These are phyloP conservation scores for Trichoderma koningii DNA, from an alignment of 2,329 filamentous ascomycete genomes.

Conservation along the genomic window DNA sequence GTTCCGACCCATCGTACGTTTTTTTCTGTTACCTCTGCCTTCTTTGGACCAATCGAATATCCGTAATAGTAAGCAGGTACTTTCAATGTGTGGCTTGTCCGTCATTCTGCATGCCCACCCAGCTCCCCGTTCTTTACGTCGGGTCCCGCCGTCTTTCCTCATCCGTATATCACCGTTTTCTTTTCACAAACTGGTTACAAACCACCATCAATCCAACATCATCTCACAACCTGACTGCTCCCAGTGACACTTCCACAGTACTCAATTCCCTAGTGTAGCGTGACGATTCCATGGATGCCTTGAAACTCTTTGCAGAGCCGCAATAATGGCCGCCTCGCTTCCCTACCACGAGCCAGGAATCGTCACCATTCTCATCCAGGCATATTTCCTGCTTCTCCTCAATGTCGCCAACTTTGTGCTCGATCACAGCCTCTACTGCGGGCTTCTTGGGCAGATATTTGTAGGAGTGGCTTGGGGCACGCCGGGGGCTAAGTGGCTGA, in stretches of 20 bases:
- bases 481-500: conserved; percentile 64
- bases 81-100: no score
- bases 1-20: no score
- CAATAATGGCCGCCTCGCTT: conserved; percentile 31
- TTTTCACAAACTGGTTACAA: no score
- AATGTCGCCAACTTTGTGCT: conserved; percentile 60
- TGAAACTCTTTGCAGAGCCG: background rate
- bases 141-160: no score
- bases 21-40: no score
- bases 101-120: no score
- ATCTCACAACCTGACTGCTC: background rate
- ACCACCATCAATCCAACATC: no score
- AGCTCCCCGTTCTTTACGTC: no score
- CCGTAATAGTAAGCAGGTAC: no score
- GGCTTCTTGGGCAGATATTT: conserved; percentile 70
- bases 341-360: conserved; percentile 67
- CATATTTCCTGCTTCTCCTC: conserved; percentile 64
- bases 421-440: conserved; percentile 65
- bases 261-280: no score
- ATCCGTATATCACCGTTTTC: no score
- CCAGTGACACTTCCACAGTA: background rate
- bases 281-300: background rate
- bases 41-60: no score
- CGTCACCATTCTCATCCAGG: conserved; percentile 57
- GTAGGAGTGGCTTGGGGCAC: conserved; percentile 70